Conservation (phyloP, 2,329 filamentous ascomycete species). For the Pestalotiopsis sp. region DNA sequence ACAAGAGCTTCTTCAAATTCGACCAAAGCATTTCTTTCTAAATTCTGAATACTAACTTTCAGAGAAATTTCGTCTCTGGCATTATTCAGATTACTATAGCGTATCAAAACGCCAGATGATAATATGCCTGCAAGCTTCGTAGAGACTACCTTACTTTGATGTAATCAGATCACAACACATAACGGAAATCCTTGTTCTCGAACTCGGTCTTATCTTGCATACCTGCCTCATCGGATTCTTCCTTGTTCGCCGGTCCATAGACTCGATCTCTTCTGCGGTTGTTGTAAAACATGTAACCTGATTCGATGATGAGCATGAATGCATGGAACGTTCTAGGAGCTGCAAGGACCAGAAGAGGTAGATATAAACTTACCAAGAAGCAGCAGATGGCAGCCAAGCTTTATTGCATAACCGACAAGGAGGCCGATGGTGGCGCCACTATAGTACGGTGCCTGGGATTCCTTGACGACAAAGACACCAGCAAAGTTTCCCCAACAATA, state of each 20-base stretch:
- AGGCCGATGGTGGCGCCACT: constrained; percentile 39
- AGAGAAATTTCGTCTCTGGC: no score
- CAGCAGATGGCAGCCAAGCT: constrained; percentile 36
- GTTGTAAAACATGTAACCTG: constrained; percentile 35
- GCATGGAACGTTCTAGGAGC: background rate
- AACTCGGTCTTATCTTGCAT: constrained; percentile 60
- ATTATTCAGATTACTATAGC: no score
- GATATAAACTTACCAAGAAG: constrained; percentile 31
- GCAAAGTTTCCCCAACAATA: constrained; percentile 43
- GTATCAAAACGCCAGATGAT: no score
- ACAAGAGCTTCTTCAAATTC: no score
- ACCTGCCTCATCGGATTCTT: constrained; percentile 54
- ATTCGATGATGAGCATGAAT: background rate
- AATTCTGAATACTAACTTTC: no score
- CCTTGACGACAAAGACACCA: constrained; percentile 39
- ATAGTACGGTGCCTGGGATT: constrained; percentile 34
- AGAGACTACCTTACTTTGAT: no score
- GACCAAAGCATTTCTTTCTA: no score
- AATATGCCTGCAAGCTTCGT: no score
- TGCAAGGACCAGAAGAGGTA: background rate
- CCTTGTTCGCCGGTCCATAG: constrained; percentile 39
- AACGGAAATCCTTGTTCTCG: constrained; percentile 57
- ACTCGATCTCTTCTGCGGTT: constrained; percentile 49
- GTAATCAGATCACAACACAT: constrained; percentile 40
- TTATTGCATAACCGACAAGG: constrained; percentile 40